phyloP scores from a whole-genome alignment of 192 early-diverging fungal genomes.

The Piromyces sp. region DNA sequence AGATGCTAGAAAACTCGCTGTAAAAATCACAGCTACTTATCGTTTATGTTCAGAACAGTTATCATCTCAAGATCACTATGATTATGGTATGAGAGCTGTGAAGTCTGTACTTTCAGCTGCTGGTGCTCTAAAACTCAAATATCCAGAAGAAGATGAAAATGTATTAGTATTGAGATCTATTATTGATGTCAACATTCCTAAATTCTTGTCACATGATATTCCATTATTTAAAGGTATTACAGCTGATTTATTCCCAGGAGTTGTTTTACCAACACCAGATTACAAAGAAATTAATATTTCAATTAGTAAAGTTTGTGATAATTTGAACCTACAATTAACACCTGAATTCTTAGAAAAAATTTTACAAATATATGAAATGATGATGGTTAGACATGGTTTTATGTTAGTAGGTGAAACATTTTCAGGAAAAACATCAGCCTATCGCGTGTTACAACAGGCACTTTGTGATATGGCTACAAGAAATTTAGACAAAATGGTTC shows the following conservation, averaged over 20 bases:
- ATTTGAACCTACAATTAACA: slow-evolving; percentile 29
- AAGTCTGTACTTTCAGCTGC: slow-evolving; percentile 35
- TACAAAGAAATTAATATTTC: slow-evolving; percentile 24
- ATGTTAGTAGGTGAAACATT: slow-evolving; percentile 41
- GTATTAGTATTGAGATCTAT: slow-evolving; percentile 36
- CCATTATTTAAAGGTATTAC: slow-evolving; percentile 45
- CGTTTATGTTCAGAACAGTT: slow-evolving; percentile 40
- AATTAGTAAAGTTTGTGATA: slow-evolving; percentile 19
- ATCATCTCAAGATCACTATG: slow-evolving; percentile 40
- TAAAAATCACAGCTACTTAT: slow-evolving; percentile 43
- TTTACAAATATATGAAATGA: slow-evolving; percentile 45
- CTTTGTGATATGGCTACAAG: slow-evolving; percentile 27
- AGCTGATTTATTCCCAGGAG: slow-evolving; percentile 41
- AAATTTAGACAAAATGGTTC: slow-evolving; percentile 19
- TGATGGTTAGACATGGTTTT: slow-evolving; percentile 38
- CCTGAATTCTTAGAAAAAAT: slow-evolving; percentile 38
- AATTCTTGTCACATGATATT: slow-evolving; percentile 41
- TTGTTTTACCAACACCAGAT: slow-evolving; percentile 31
- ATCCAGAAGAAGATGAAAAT: slow-evolving; percentile 38
- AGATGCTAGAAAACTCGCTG: slow-evolving; percentile 25
- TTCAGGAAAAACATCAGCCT: slow-evolving; percentile 33
- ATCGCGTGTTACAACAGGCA: slow-evolving; percentile 25
- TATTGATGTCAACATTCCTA: slow-evolving; percentile 42
- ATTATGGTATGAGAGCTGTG: slow-evolving; percentile 44
- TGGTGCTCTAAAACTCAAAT: slow-evolving; percentile 38